A percentile compares a stretch with the other conserved stretches of the same genome.
phyloP scores from a whole-genome alignment of 176 grass and related monocot species.

The Tillandsia leiboldiana region DNA sequence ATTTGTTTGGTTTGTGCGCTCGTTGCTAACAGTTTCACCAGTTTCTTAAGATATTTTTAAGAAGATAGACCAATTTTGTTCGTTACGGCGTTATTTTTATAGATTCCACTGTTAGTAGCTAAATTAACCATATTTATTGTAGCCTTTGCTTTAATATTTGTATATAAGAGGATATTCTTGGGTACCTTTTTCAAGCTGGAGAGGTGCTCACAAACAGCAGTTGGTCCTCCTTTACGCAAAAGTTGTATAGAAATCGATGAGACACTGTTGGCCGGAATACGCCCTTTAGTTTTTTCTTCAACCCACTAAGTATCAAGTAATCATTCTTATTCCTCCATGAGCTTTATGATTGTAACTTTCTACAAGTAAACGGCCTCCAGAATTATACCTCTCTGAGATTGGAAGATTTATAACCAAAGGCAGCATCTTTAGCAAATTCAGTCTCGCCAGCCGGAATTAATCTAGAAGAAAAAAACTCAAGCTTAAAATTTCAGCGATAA shows the following conservation, averaged over 20 bases:
- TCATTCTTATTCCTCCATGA: conserved; percentile 8
- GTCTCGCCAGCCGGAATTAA: conserved; percentile 92
- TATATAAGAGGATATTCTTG: conserved; percentile 1
- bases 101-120: no score
- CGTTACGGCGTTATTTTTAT: no score
- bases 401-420: conserved; percentile 96
- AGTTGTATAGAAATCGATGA: conserved; percentile 86
- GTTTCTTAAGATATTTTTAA: no score
- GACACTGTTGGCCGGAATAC: conserved; percentile 44
- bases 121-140: no score
- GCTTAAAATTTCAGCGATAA: background rate
- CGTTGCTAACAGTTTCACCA: no score
- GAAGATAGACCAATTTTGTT: no score
- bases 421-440: conserved; percentile 88
- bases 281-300: conserved; percentile 84
- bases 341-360: background rate
- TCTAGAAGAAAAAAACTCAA: conserved; percentile 32
- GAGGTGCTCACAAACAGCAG: conserved; percentile 64
- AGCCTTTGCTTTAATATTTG: background rate
- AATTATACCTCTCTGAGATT: conserved; percentile 86
- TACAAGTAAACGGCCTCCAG: conserved; percentile 2
- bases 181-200: conserved; percentile 75
- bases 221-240: conserved; percentile 71
- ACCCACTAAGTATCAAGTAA: conserved; percentile 62
- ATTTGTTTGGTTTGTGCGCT: no score